A percentile compares a stretch with the other conserved stretches of the same genome.
phyloP scores from a whole-genome alignment of 164 flowering plant genomes.

The Tinospora cordifolia region DNA sequence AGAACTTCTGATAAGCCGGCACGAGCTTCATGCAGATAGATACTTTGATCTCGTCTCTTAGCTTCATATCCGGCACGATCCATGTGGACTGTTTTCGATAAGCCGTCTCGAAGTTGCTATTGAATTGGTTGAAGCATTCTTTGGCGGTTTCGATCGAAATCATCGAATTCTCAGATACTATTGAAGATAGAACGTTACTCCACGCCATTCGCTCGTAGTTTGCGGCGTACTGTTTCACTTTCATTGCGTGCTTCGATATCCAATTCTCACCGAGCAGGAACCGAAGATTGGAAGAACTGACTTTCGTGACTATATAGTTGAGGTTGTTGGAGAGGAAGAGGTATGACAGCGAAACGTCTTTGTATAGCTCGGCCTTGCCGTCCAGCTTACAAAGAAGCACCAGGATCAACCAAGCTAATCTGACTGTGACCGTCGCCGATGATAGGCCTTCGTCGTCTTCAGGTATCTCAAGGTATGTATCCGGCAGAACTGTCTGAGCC shows the following conservation, averaged over 20 bases:
- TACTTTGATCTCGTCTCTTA: constrained; percentile 44
- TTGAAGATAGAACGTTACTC: constrained; percentile 34
- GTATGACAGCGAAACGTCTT: constrained; percentile 42
- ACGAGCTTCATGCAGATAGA: constrained; percentile 36
- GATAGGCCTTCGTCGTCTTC: constrained; percentile 17
- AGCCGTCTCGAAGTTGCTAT: constrained; percentile 35
- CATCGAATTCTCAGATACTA: constrained; percentile 29
- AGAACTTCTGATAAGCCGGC: constrained; percentile 34
- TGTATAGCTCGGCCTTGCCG: constrained; percentile 44
- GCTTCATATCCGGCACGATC: constrained; percentile 36
- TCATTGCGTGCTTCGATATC: constrained; percentile 39
- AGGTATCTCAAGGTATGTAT: constrained; percentile 23
- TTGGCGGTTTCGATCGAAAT: constrained; percentile 26
- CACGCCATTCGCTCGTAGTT: constrained; percentile 50
- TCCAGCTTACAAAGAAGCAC: constrained; percentile 63
- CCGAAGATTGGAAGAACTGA: constrained; percentile 36
- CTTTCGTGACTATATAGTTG: constrained; percentile 37
- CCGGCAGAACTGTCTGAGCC: constrained; percentile 24
- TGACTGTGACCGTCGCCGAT: constrained; percentile 21
- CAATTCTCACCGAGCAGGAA: constrained; percentile 52
- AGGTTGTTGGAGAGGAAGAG: constrained; percentile 69
- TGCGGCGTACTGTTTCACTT: constrained; percentile 34
- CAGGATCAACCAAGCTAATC: constrained; percentile 51
- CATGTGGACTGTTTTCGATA: constrained; percentile 35
- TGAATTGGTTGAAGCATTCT: constrained; percentile 35